Conservation (phyloP, 345 rosid species). For the Pistacia atlantica region DNA sequence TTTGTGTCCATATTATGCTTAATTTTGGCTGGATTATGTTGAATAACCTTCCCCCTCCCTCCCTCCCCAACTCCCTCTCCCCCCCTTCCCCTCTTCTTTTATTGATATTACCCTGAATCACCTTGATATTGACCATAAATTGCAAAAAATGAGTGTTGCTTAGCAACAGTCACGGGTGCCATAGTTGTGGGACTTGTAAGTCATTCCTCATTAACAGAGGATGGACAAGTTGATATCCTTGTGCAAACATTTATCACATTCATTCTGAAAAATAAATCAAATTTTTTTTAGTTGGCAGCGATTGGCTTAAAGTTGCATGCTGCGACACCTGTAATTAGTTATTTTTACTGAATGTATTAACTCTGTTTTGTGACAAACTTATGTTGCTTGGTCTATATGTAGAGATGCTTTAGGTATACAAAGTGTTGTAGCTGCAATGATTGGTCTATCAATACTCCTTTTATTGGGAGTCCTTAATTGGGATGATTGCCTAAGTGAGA, state of each 20-base stretch:
- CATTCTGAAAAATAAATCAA: not conserved
- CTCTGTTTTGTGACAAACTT: not conserved
- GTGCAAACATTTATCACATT: not conserved
- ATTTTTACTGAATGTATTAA: not conserved
- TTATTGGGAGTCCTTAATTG: conserved; percentile 89
- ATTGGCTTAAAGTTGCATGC: not conserved
- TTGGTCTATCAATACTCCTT: conserved; percentile 84
- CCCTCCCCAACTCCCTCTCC: no score
- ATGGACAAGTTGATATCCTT: not conserved
- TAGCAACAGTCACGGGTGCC: no score
- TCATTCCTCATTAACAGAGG: not conserved
- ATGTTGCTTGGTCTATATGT: conserved; percentile 27
- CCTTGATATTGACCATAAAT: not conserved
- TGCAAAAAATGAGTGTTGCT: not conserved
- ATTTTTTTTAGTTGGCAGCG: not conserved
- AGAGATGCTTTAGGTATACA: conserved; percentile 85
- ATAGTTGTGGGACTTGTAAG: not conserved
- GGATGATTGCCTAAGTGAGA: conserved; percentile 94
- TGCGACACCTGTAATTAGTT: not conserved
- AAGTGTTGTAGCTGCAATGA: conserved; percentile 97
- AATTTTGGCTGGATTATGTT: not conserved
- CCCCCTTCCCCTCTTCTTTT: not conserved
- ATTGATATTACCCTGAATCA: not conserved
- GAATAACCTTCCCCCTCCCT: not conserved
- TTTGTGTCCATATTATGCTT: not conserved